These are phyloP conservation scores for Tetraselmis chui DNA, from an alignment of 139 green algal genomes.

Conservation along the genomic window DNA sequence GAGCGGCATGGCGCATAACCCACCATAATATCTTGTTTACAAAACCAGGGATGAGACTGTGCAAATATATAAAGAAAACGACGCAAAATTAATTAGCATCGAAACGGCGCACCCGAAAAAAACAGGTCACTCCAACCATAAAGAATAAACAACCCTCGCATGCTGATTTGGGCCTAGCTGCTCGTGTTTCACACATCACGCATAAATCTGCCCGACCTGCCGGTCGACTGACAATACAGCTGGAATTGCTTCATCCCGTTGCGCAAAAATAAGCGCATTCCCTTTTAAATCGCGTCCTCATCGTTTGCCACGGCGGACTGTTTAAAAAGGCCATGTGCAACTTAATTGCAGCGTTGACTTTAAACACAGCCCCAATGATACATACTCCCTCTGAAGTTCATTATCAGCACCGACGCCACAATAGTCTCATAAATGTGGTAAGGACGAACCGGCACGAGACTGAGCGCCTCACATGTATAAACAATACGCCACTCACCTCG, in stretches of 20 bases:
- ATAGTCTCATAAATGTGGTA: neutral
- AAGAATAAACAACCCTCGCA: constrained; percentile 14
- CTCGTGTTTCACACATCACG: constrained; percentile 9
- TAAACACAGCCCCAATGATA: too few relatives aligned
- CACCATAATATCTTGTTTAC: too few relatives aligned
- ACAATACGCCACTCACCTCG: neutral
- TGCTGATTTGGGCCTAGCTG: constrained; percentile 11
- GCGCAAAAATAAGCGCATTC: too few relatives aligned
- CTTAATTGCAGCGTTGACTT: too few relatives aligned
- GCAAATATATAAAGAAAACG: too few relatives aligned
- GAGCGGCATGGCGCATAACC: too few relatives aligned
- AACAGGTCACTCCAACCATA: neutral
- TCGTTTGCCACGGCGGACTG: neutral
- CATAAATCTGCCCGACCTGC: neutral
- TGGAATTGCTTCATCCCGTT: too few relatives aligned
- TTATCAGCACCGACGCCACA: neutral
- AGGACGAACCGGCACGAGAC: neutral
- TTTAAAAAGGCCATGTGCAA: too few relatives aligned
- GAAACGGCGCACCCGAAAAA: neutral
- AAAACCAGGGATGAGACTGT: too few relatives aligned
- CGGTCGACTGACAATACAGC: too few relatives aligned
- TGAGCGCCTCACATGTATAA: neutral
- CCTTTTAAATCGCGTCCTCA: constrained; percentile 7
- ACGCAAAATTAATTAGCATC: too few relatives aligned
- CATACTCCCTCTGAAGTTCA: too few relatives aligned